These are phyloP conservation scores for Lodderomyces parapsilosis DNA, from an alignment of 1,139 yeast species.

Conservation along the genomic window DNA sequence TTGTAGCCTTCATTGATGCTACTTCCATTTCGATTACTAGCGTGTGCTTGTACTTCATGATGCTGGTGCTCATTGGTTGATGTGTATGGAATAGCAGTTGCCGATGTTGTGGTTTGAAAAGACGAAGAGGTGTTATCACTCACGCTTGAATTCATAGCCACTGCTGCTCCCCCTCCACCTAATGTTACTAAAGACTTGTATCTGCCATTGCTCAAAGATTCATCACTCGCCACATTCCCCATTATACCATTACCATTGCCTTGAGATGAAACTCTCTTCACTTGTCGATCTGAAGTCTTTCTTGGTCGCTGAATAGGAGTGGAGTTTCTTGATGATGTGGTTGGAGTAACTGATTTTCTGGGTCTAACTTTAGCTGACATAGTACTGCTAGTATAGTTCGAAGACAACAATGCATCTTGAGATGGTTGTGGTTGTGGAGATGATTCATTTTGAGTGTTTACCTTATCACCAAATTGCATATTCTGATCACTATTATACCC, in stretches of 20 bases:
- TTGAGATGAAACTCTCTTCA: neutral
- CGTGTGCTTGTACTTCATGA: neutral
- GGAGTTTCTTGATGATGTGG: constrained; percentile 4
- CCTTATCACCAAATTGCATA: neutral
- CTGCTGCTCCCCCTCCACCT: too few relatives aligned
- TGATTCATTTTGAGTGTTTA: neutral
- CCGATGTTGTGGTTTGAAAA: neutral
- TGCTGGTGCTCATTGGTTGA: neutral
- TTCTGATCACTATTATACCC: neutral
- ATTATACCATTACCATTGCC: neutral
- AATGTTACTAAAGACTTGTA: neutral
- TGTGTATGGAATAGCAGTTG: neutral
- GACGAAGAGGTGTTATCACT: neutral
- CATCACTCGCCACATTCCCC: neutral
- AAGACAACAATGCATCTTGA: constrained; percentile 1
- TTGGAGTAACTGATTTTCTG: constrained; percentile 5
- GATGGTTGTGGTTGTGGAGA: too few relatives aligned
- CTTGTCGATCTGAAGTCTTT: constrained; percentile 2
- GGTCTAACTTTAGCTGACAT: constrained; percentile 7
- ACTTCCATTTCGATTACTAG: neutral
- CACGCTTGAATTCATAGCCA: neutral
- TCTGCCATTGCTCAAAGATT: neutral
- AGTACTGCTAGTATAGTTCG: constrained; percentile 6
- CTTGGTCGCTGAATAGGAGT: constrained; percentile 6
- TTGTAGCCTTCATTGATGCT: neutral